Evolutionary conservation across 1,139 yeast species (phyloP), one percentile per base, ranked within the genome.

Genomic region (Yamadazyma buinensis): DNA sequence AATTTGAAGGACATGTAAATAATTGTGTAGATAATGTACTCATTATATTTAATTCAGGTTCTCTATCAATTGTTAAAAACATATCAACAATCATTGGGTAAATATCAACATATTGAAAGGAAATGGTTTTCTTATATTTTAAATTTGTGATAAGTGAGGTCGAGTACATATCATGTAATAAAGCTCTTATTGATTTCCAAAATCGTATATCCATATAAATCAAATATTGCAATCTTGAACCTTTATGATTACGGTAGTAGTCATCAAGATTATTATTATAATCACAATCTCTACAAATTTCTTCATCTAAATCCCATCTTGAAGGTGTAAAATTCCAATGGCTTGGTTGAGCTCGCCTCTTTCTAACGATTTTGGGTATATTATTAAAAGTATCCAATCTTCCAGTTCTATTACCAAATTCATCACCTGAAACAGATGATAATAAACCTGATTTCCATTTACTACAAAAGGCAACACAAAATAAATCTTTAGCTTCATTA

Each of bases 1-100:
- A 85, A 44, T 83, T 81, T 1, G 82, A 66, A 0, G 95, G 92
- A 32, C 94, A 82, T 2, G 95, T 87, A 53, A 88, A 88, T 10
- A 90, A 63, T 54, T 92, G 97, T 1, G 95, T 84, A 0, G 96
- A 84, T 15, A 92, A 53, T 7, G 80, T 72, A 24, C 82, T 70
- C 76, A 88, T 77, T 15, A 87, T 69, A 26, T 88, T 84, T 42
- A 76, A 67, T 46, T 90, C 96, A 0, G 95, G 94, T 41, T 88
- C 97, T 30, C 90, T 65, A 42, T 85, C 95, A 36, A 78, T 71
- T 0, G 75, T 67, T 39, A 81, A 72, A 54, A 75, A 87, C 70
- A 76, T 73, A 46, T 87, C 90, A 0, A 87, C 79, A n/a, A 88
- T 61, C 3, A 76, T 72, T 0, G 95, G 88, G 52, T 90, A 88